Conservation (phyloP, 805 yeast species). For the Yarrowia keelungensis region DNA sequence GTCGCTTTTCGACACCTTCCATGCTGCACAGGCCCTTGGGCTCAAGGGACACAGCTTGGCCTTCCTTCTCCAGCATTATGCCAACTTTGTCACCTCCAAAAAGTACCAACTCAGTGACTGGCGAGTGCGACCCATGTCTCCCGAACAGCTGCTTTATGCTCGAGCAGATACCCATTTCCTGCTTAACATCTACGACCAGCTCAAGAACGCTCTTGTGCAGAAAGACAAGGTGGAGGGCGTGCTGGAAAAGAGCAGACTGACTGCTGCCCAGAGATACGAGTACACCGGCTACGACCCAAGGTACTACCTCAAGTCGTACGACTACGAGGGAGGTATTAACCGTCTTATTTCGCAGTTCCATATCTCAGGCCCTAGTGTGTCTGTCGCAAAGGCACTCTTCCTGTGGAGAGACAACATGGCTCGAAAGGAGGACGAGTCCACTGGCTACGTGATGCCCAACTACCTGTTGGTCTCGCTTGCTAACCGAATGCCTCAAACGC, state of each 20-base stretch:
- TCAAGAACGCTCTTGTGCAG: constrained; percentile 67
- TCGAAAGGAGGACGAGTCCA: constrained; percentile 79
- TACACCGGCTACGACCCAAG: constrained; percentile 68
- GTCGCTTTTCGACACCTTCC: constrained; percentile 88
- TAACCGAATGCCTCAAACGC: constrained; percentile 62
- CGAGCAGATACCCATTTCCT: constrained; percentile 94
- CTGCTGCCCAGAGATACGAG: constrained; percentile 83
- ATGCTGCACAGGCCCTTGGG: constrained; percentile 82
- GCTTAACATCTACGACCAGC: constrained; percentile 75
- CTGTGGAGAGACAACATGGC: constrained; percentile 87
- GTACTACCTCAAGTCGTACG: constrained; percentile 28
- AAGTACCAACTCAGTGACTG: constrained; percentile 97
- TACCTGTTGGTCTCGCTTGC: constrained; percentile 72
- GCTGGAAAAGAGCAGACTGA: constrained; percentile 74
- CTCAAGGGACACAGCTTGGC: constrained; percentile 86
- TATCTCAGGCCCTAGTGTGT: constrained; percentile 23
- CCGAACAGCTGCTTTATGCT: constrained; percentile 83
- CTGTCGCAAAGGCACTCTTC: constrained; percentile 64
- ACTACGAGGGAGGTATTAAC: constrained; percentile 36
- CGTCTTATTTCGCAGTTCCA: constrained; percentile 43
- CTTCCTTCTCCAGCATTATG: constrained; percentile 77
- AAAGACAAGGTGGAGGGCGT: constrained; percentile 58
- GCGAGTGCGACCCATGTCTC: constrained; percentile 85
- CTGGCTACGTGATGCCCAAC: constrained; percentile 82
- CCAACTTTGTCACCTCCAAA: constrained; percentile 85